These are phyloP conservation scores for Aspergillus vadensis DNA, from an alignment of 2,329 filamentous ascomycete species.

Conservation along the genomic window DNA sequence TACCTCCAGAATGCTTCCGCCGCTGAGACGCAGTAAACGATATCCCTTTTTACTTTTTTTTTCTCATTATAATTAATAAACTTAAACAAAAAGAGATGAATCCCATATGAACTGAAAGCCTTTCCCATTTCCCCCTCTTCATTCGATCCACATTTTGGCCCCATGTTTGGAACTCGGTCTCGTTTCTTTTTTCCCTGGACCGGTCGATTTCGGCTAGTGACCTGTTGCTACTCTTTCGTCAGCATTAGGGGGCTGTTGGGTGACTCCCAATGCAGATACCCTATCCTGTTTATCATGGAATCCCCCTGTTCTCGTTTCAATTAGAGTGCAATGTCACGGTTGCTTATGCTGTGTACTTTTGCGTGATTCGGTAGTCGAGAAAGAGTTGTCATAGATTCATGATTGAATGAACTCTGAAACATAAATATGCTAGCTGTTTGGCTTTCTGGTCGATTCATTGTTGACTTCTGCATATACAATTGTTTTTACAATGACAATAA, in stretches of 20 bases:
- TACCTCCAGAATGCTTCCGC: constrained; percentile 64
- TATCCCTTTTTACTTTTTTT: neutral
- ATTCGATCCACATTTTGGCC: no score
- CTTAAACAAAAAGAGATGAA: neutral
- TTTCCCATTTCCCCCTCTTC: neutral
- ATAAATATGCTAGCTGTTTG: no score
- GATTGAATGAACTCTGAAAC: no score
- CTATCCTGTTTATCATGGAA: neutral
- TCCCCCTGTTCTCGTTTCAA: neutral
- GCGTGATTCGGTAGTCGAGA: neutral
- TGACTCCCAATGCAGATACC: constrained; percentile 7
- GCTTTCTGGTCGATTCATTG: neutral
- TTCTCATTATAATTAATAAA: neutral
- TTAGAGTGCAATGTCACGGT: neutral
- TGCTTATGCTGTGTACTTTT: neutral
- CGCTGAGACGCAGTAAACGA: constrained; percentile 29
- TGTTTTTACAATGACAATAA: neutral
- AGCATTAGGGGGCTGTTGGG: constrained; percentile 13
- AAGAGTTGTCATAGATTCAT: neutral
- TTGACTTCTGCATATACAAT: neutral
- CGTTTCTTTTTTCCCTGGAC: neutral
- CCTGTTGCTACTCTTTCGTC: neutral
- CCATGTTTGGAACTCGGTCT: neutral
- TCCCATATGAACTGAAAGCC: constrained; percentile 4
- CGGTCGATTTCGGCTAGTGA: neutral